Evolutionary conservation across 176 grass and related monocot species (phyloP).

Genomic region (Neostapfia colusana): DNA sequence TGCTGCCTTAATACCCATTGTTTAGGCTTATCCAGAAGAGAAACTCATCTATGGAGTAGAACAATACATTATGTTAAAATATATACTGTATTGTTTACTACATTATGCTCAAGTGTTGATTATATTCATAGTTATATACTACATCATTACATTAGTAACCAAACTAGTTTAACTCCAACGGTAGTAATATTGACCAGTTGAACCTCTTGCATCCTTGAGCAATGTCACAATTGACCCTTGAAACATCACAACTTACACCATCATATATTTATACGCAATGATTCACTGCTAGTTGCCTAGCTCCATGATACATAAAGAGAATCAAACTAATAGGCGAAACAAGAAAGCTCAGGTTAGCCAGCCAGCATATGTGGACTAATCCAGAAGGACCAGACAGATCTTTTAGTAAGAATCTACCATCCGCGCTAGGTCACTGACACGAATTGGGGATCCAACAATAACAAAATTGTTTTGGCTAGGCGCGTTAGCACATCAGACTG

Average conservation of each 20-base stretch:
- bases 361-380: conserved; percentile 6
- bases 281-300: neutral
- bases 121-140: neutral
- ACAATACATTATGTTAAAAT: neutral
- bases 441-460: neutral
- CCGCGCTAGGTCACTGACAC: neutral
- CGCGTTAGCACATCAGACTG: neutral
- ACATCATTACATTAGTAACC: neutral
- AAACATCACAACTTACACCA: neutral
- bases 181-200: neutral
- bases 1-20: neutral
- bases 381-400: neutral
- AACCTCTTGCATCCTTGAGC: neutral
- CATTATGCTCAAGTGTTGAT: neutral
- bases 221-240: neutral
- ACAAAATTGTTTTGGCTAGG: neutral
- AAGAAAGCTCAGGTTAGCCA: neutral
- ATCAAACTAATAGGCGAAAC: neutral
- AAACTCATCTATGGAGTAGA: neutral
- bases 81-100: neutral
- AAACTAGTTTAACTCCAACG: neutral
- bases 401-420: neutral
- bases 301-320: neutral
- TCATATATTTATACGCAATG: neutral
- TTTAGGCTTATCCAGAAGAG: neutral